A percentile compares a stretch with the other conserved stretches of the same genome.
Conservation (phyloP, 228 moss, liverwort and hornwort species). For the Sphagnum magellanicum region DNA sequence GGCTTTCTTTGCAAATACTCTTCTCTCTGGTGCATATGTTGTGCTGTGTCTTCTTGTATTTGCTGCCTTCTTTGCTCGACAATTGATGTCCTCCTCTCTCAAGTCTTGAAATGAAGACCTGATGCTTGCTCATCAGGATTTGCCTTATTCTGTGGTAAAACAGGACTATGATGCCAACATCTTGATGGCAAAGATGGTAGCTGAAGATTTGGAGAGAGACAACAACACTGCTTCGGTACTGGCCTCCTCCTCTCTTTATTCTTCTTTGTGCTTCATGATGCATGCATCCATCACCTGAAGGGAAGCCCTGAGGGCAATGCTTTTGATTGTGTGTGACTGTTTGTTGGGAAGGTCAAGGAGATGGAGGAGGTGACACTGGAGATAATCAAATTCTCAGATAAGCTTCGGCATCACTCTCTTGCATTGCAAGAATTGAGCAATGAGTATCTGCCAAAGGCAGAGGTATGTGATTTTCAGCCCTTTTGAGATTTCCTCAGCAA, state of each 20-base stretch:
- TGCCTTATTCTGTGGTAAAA: not conserved
- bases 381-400: slow-evolving; percentile 35
- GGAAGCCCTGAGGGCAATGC: not conserved
- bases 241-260: not conserved
- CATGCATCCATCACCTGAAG: not conserved
- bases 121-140: too few relatives aligned
- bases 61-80: too few relatives aligned
- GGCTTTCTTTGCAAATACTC: not conserved
- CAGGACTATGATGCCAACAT: slow-evolving; percentile 53
- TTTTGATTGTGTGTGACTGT: not conserved
- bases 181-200: slow-evolving; percentile 67
- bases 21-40: not conserved
- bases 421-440: slow-evolving; percentile 39
- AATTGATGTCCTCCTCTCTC: too few relatives aligned
- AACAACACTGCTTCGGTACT: slow-evolving; percentile 39
- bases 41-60: too few relatives aligned
- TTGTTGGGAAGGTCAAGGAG: slow-evolving; percentile 20
- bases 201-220: slow-evolving; percentile 72
- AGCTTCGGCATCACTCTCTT: slow-evolving; percentile 40
- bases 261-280: not conserved
- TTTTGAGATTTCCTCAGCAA: not conserved
- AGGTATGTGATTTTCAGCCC: slow-evolving; percentile 28
- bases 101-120: too few relatives aligned
- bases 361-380: slow-evolving; percentile 26
- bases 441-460: slow-evolving; percentile 34